Evolutionary conservation across 2,329 filamentous ascomycete genomes (phyloP).

Genomic region (Aspergillus pseudonomiae): DNA sequence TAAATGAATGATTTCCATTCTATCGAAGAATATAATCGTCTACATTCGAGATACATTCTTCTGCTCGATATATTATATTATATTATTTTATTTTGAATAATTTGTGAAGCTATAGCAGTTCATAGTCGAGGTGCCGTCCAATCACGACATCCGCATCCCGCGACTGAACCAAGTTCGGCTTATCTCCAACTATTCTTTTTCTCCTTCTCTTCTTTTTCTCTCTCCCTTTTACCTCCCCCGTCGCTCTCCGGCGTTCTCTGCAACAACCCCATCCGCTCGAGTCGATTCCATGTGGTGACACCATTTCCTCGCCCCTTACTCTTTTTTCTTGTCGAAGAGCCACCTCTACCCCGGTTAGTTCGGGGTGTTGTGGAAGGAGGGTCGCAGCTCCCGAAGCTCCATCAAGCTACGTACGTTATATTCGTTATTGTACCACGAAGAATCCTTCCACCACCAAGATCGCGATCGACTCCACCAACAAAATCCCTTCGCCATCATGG

Average conservation of each 20-base stretch:
- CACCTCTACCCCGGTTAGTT: background rate
- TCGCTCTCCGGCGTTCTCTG: background rate
- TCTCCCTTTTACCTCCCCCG: background rate
- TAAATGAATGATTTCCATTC: no score
- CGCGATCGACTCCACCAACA: background rate
- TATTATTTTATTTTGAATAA: background rate
- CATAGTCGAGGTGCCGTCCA: background rate
- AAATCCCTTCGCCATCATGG: conserved; percentile 43
- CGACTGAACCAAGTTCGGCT: background rate
- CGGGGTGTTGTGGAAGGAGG: conserved; percentile 21
- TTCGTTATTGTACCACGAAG: background rate
- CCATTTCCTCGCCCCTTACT: background rate
- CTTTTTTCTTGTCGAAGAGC: conserved; percentile 3
- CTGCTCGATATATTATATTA: background rate
- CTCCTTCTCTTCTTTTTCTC: background rate
- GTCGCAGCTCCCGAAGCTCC: conserved; percentile 6
- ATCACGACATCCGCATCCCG: conserved; percentile 2
- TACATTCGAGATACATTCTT: no score
- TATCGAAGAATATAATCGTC: no score
- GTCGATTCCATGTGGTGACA: background rate
- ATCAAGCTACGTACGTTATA: conserved; percentile 4
- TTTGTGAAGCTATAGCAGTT: background rate
- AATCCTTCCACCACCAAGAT: background rate
- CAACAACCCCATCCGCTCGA: background rate
- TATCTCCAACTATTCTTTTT: conserved; percentile 5